Percentiles rank a stretch among this genome's conserved stretches.
Conservation (phyloP, 768 basidiomycete genomes). For the Mycena epipterygia region DNA sequence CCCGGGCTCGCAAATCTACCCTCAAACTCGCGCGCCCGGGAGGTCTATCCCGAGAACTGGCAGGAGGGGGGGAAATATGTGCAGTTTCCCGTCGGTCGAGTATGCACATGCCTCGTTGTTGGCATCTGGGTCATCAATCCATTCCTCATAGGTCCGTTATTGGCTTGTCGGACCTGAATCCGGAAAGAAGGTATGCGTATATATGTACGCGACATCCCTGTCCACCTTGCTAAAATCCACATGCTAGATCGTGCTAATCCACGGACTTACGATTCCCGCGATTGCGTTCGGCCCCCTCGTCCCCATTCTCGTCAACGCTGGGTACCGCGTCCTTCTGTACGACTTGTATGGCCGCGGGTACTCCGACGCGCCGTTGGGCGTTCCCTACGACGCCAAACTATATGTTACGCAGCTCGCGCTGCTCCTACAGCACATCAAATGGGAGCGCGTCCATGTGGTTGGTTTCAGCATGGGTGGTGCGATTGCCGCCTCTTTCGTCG, state of each 20-base stretch:
- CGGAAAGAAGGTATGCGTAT: conserved; percentile 61
- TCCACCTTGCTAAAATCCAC: background rate
- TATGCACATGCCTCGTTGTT: conserved; percentile 36
- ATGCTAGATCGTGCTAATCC: conserved; percentile 62
- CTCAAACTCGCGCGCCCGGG: conserved; percentile 18
- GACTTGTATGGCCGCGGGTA: conserved; percentile 73
- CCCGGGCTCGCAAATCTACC: conserved; percentile 22
- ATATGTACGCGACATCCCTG: background rate
- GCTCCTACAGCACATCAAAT: conserved; percentile 65
- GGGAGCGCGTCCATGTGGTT: conserved; percentile 57
- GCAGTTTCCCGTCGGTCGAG: conserved; percentile 60
- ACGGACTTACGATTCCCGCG: conserved; percentile 65
- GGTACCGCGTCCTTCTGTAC: conserved; percentile 66
- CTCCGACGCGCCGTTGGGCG: conserved; percentile 65
- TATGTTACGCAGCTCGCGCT: conserved; percentile 69
- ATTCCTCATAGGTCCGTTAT: conserved; percentile 58
- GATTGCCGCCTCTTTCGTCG: conserved; percentile 63
- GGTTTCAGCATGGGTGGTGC: conserved; percentile 69
- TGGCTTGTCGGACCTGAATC: conserved; percentile 66
- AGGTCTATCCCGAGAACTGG: conserved; percentile 64
- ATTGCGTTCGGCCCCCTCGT: conserved; percentile 66
- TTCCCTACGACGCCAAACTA: conserved; percentile 56
- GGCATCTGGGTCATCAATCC: background rate
- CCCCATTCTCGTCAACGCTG: conserved; percentile 58
- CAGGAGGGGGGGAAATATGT: conserved; percentile 61